Evolutionary conservation across 192 early-diverging fungal genomes (phyloP).

Genomic region (Backusella morwellensis): DNA sequence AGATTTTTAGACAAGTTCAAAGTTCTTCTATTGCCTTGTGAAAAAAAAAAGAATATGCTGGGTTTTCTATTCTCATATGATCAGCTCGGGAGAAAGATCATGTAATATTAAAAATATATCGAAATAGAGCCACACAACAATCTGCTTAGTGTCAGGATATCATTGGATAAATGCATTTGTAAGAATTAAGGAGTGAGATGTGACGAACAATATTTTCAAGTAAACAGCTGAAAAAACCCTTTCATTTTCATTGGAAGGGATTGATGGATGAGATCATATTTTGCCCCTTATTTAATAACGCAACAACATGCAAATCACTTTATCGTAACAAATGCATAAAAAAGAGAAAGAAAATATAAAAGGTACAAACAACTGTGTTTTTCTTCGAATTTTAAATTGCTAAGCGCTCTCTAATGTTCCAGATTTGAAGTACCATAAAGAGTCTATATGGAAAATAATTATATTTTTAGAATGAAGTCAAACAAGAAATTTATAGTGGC

Average conservation of each 20-base stretch:
- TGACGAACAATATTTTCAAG: neutral
- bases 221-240: neutral
- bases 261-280: neutral
- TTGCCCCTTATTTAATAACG: neutral
- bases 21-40: neutral
- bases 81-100: neutral
- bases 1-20: neutral
- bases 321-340: neutral
- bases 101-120: neutral
- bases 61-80: neutral
- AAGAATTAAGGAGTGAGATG: neutral
- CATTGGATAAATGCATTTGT: neutral
- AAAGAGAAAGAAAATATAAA: neutral
- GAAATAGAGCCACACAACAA: neutral
- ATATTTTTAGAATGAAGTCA: neutral
- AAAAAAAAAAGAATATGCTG: neutral
- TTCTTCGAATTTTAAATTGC: neutral
- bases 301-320: neutral
- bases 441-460: neutral
- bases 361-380: neutral
- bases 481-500: neutral
- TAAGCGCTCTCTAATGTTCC: neutral
- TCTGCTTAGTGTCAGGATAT: neutral
- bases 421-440: neutral
- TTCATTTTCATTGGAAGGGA: neutral